Percentiles rank a stretch among this genome's conserved stretches.
phyloP scores from a whole-genome alignment of 306 rosid species.

The Glycine soja region DNA sequence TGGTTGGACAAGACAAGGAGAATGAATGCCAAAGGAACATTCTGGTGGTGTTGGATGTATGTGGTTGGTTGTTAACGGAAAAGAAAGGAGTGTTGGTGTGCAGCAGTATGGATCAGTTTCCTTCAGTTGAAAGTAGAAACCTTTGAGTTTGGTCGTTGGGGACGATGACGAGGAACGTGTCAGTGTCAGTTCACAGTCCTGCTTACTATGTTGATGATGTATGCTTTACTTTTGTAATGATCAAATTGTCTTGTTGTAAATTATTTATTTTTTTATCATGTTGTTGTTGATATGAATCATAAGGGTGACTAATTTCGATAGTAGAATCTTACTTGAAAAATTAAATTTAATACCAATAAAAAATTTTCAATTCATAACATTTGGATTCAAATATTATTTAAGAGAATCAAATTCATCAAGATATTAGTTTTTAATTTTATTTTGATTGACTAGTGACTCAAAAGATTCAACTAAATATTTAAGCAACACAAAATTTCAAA shows the following conservation, averaged over 20 bases:
- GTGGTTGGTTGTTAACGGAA: background rate
- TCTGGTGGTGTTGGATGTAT: no score
- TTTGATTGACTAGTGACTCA: no score
- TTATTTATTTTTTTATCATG: background rate
- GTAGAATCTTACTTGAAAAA: no score
- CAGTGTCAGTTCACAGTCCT: background rate
- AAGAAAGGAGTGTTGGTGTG: background rate
- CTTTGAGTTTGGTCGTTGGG: background rate
- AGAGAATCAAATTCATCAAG: no score
- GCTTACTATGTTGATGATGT: background rate
- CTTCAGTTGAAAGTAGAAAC: background rate
- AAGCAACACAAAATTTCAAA: no score
- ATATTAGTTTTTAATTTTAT: no score
- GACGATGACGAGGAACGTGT: constrained; percentile 29
- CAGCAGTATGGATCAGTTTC: constrained; percentile 31
- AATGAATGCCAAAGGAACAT: background rate
- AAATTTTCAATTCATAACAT: no score
- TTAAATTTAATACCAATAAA: no score
- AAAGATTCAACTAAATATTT: no score
- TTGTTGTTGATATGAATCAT: background rate
- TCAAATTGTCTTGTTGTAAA: constrained; percentile 38
- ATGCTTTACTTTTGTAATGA: background rate
- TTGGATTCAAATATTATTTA: no score
- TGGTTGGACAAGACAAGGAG: no score
- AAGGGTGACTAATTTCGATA: no score